Base-by-base conservation (phyloP, 2,329 filamentous ascomycete species). In the Cryoendolithus antarcticus region DNA sequence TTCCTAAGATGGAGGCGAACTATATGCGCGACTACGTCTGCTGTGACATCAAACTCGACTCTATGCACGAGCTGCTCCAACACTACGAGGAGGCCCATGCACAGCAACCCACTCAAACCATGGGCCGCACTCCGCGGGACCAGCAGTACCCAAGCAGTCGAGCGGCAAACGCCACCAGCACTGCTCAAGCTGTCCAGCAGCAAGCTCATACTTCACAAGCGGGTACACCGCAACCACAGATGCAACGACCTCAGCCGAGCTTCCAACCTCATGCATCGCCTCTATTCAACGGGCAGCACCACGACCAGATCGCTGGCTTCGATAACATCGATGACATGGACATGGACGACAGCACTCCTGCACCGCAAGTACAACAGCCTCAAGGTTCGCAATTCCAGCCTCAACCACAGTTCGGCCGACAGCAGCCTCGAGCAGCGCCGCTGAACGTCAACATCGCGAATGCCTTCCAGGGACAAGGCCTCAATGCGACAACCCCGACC, bases 21-120 rank as follows among this genome's bases (percentile, higher is more conserved):
- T 98, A 95, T 61, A 93, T 96, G 85, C 82, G 82, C 62, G 88
- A 96, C 65, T 96, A 96, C 64, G 82, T 82, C 38, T 98, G 91
- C 66, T 98, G 91, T 64, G 86, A 86, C 54, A 75, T 85, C 53
- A 89, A 81, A 27, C 73, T 95, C 49, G 82, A 88, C 15, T 93
- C 88, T 37, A 74, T 98, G 50, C 91, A 98, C 65, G 91, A 96
- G 57, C 71, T 98, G 34, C 70, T 98, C 35, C 86, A 94, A 58
- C 91, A 98, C 61, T 98, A 95, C 58, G 91, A 98, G 63, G 89
- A 95, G 63, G 77, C 82, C 40, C 91, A 98, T 62, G 89, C 86
- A 10, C 78, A 83, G 47, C 54, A 58, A 34, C 58, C 58, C 9
- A 60, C 54, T 3, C 58, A 61, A 46, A 61, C 58, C 32, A 61